phyloP scores from a whole-genome alignment of 2,329 filamentous ascomycete species.

The Drechslera avenae region DNA sequence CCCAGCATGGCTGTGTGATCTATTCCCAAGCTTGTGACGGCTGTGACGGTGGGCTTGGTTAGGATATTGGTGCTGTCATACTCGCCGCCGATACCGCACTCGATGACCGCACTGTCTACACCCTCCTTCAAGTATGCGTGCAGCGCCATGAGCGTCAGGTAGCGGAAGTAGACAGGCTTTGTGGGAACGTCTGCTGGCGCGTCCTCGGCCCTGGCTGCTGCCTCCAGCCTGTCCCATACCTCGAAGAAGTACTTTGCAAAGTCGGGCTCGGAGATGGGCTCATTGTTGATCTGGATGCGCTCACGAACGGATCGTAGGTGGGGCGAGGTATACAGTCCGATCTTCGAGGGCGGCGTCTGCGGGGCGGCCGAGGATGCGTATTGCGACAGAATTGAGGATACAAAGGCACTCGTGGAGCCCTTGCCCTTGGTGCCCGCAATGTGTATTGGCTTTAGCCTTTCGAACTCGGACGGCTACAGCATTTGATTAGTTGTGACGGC shows the following conservation, averaged over 20 bases:
- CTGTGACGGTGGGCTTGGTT: conserved; percentile 69
- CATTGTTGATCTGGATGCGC: conserved; percentile 79
- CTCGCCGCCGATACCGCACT: conserved; percentile 93
- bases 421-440: conserved; percentile 95
- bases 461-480: conserved; percentile 63
- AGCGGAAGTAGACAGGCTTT: conserved; percentile 93
- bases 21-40: conserved; percentile 80
- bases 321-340: conserved; percentile 85
- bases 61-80: conserved; percentile 92
- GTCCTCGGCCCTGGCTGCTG: conserved; percentile 59
- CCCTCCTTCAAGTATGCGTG: conserved; percentile 79
- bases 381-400: conserved; percentile 76
- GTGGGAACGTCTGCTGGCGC: conserved; percentile 56
- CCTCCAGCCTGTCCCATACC: conserved; percentile 73
- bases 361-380: conserved; percentile 54
- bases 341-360: conserved; percentile 53
- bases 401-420: conserved; percentile 83
- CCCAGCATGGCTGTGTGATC: conserved; percentile 85
- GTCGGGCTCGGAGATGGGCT: conserved; percentile 67
- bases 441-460: conserved; percentile 71
- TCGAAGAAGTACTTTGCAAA: conserved; percentile 84
- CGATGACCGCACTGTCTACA: conserved; percentile 79
- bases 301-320: conserved; percentile 84
- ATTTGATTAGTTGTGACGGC: conserved; percentile 12
- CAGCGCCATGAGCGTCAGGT: conserved; percentile 84